Conservation (phyloP, 495 filamentous ascomycete species). For the Schizothecium vesticola region DNA sequence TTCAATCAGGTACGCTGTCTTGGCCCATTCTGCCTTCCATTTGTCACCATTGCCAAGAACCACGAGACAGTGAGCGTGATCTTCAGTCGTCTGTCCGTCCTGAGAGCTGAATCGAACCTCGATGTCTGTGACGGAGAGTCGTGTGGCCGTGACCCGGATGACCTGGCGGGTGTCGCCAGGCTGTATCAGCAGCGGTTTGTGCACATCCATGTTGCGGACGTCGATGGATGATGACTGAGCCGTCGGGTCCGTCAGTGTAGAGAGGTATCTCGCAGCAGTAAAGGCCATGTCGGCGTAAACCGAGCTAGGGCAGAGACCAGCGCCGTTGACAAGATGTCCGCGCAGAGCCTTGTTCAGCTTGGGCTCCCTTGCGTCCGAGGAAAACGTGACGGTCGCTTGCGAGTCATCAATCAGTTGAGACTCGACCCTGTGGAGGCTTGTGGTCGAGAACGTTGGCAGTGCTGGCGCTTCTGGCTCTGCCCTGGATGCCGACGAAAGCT, state of each 20-base stretch:
- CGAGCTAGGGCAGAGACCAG: slow-evolving; percentile 36
- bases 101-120: slow-evolving; percentile 20
- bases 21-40: slow-evolving; percentile 38
- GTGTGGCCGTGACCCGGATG: slow-evolving; percentile 19
- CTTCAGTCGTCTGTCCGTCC: slow-evolving; percentile 12
- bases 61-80: slow-evolving; percentile 37
- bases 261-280: slow-evolving; percentile 54
- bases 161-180: slow-evolving; percentile 9
- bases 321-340: slow-evolving; percentile 59
- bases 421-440: slow-evolving; percentile 40
- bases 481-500: not conserved
- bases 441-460: slow-evolving; percentile 19
- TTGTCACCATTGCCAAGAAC: slow-evolving; percentile 23
- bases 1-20: slow-evolving; percentile 38
- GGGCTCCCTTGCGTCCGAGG: slow-evolving; percentile 50
- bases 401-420: slow-evolving; percentile 35
- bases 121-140: slow-evolving; percentile 11
- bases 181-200: slow-evolving; percentile 52
- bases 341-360: slow-evolving; percentile 49
- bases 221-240: slow-evolving; percentile 34
- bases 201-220: slow-evolving; percentile 49
- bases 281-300: slow-evolving; percentile 64
- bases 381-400: slow-evolving; percentile 43
- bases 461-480: slow-evolving; percentile 22
- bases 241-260: slow-evolving; percentile 38